Evolutionary conservation across 1,139 yeast genomes (phyloP), one percentile per base, ranked within the genome.

Genomic region (Candida pseudoviswanathii): DNA sequence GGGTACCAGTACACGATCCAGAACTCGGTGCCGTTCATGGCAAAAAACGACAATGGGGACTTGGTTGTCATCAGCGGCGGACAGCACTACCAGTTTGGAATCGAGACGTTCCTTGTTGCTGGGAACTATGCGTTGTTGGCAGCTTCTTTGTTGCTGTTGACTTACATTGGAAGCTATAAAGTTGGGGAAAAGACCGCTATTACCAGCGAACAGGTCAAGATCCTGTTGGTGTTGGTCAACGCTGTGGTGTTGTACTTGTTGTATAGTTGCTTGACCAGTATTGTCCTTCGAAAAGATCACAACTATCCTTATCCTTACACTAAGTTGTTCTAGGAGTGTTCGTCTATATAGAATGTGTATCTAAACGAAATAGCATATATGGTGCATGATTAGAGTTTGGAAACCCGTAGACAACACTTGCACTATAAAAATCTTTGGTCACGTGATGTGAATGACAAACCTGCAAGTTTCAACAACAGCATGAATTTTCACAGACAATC

Each of bases 1-100:
- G 95, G 95, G 1, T 81, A 80, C 55, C 84, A 81, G 65, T 87
- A 83, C 60, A 78, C 87, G 1, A 65, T 78, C 29, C 82, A 84
- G 50, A 73, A 82, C 55, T 75, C 75, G 2, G 81, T 82, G 1
- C 90, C 92, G 2, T 82, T 87, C 48, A 57, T 86, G n/a, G 83
- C 86, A 1, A 71, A 70, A 48, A 70, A 75, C 56, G 78, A 77
- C 7, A 56, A 75, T 1, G 79, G 81, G 5, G 66, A 70, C 5
- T 65, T 81, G 36, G 74, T 85, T 63, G 74, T 71, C 56, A 79
- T 84, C 45, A 78, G 87, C 54, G 89, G 89, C 5, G 89, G 88
- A 1, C 64, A 67, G 5, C 80, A 77, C 51, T 83, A 82, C 70
- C 94, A 86, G 63, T 83, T 86, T 64, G 94, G 94, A 0, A 66